Conservation (phyloP, 441 rosid genomes). For the Erodium texanum region DNA sequence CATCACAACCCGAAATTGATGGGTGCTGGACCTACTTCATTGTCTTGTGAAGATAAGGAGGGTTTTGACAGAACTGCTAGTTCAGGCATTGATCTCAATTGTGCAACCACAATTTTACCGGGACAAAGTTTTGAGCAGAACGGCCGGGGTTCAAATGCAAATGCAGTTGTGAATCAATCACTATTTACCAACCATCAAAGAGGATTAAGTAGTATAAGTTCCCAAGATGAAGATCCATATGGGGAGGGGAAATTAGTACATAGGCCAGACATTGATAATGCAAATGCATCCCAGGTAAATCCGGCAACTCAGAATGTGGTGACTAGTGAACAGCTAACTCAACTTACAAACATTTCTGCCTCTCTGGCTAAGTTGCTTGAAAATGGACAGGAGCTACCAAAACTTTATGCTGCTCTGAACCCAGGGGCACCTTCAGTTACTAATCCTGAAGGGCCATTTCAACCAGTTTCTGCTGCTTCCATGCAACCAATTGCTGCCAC, state of each 20-base stretch:
- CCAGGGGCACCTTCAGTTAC: constrained; percentile 30
- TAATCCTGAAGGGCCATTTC: constrained; percentile 28
- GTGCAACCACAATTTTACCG: constrained; percentile 26
- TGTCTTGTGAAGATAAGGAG: constrained; percentile 24
- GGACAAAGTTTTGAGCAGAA: constrained; percentile 36
- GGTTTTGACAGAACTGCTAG: constrained; percentile 25
- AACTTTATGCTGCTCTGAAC: constrained; percentile 44
- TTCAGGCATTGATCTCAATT: constrained; percentile 27
- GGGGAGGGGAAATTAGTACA: too few species aligned
- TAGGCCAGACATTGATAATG: constrained; percentile 18
- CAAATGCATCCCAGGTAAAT: constrained; percentile 26
- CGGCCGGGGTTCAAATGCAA: constrained; percentile 32
- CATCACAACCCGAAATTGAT: constrained; percentile 27
- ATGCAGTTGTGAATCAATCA: constrained; percentile 35
- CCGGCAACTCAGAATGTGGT: constrained; percentile 36
- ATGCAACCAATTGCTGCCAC: constrained; percentile 27
- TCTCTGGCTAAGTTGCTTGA: constrained; percentile 74
- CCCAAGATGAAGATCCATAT: constrained; percentile 18
- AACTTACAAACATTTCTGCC: constrained; percentile 59
- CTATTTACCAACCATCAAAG: constrained; percentile 25
- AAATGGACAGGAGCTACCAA: constrained; percentile 70
- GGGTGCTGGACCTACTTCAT: constrained; percentile 23
- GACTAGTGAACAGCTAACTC: constrained; percentile 46
- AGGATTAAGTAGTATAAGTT: constrained; percentile 26
- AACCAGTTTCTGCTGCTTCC: constrained; percentile 26